Conservation (phyloP, 2,329 filamentous ascomycete species). For the Pseudogymnoascus sp. region DNA sequence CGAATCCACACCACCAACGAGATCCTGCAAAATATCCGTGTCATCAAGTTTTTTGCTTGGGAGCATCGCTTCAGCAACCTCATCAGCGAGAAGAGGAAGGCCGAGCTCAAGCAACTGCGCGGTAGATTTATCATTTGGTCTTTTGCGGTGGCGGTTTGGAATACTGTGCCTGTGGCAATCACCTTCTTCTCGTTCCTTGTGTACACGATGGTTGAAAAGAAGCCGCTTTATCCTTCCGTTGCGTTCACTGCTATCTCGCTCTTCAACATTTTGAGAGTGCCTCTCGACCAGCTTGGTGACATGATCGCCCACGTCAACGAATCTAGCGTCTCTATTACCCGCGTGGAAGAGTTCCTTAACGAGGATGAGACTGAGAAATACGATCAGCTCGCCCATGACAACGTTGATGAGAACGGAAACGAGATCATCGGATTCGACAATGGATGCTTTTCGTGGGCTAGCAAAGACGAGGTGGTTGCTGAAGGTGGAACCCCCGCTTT, state of each 20-base stretch:
- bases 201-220: constrained; percentile 84
- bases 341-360: constrained; percentile 85
- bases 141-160: constrained; percentile 87
- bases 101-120: constrained; percentile 70
- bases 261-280: constrained; percentile 87
- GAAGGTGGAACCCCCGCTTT: constrained; percentile 63
- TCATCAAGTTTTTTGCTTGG: constrained; percentile 99
- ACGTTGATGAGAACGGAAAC: constrained; percentile 58
- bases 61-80: constrained; percentile 80
- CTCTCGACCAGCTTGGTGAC: constrained; percentile 89
- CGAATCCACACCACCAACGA: constrained; percentile 96
- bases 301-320: constrained; percentile 99
- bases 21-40: constrained; percentile 91
- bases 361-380: constrained; percentile 98
- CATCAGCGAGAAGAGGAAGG: constrained; percentile 78
- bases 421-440: constrained; percentile 75
- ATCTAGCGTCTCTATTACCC: constrained; percentile 91
- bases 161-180: constrained; percentile 87
- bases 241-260: constrained; percentile 95
- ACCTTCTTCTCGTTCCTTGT: constrained; percentile 94
- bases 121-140: constrained; percentile 87
- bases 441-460: constrained; percentile 84
- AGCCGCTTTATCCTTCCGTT: constrained; percentile 80
- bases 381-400: constrained; percentile 64
- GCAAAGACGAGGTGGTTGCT: constrained; percentile 49